Base-by-base conservation (phyloP, 2,329 filamentous ascomycete genomes). In the Alternaria rosae region DNA sequence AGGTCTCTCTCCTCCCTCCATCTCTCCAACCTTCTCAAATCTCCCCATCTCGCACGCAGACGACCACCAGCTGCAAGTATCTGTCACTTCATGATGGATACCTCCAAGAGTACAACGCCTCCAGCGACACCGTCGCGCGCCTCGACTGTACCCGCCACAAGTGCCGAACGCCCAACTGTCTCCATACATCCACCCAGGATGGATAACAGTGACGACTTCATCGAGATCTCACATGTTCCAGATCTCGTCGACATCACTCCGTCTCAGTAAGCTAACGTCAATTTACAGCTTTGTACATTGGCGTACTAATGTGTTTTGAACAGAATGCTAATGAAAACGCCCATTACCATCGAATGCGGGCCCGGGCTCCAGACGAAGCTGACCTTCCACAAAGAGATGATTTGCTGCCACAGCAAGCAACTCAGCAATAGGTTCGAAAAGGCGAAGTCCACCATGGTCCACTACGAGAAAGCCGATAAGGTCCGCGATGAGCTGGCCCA, bases 341-440 rank as follows among this genome's bases (percentile, higher is more conserved):
- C 60, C 11, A 56, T 72, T 9, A 68, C 54, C 3, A 48, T 74
- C 11, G 52, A 66, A 17, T 70, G 55, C 23, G 71, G 69, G 3
- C 20, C 57, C 0, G 23, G 65, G 6, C 57, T 71, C 6, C 38
- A 28, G 6, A 23, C 38, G 6, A 59, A 57, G 20, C 48, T 51
- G 13, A 44, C 45, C 1, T 35, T 71, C 3, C 67, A 70, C 20
- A 38, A 72, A 11, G 55, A 61, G 17, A 13, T 67, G 0, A 47
- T 75, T 0, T 61, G 62, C 35, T 50, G 54, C 12, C 42, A 70
- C 52, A 75, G 72, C 38, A 44, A 23, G 21, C 42, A 35, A 10
- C 61, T 48, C 7, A 23, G 1, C 3, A 41, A 21, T 1, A 25
- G 13, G n/a, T 70, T 56, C 25, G 15, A 9, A 11, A 61, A 38